These are phyloP conservation scores for Plasmodium inui DNA, from an alignment of 169 alveolate genomes.

Conservation along the genomic window DNA sequence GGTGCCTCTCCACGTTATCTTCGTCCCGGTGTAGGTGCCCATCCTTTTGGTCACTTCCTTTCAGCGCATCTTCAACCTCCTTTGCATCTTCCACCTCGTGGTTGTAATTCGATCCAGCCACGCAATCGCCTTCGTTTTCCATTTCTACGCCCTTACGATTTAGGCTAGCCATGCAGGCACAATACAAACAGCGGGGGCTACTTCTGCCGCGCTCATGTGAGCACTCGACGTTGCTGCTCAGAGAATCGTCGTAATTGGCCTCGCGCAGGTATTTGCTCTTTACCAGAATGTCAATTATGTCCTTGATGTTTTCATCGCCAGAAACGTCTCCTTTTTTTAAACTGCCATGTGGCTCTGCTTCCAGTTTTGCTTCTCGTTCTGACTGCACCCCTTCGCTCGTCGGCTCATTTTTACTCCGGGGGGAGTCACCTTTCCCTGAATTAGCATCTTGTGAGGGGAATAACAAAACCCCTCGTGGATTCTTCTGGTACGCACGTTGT, in stretches of 20 bases:
- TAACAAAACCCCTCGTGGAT: not conserved
- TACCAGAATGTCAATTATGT: constrained; percentile 11
- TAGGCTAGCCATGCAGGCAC: constrained; percentile 2
- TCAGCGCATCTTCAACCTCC: not conserved
- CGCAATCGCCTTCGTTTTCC: not conserved
- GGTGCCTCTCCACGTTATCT: not conserved
- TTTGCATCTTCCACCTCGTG: not conserved
- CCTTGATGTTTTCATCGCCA: not conserved
- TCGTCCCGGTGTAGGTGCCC: not conserved
- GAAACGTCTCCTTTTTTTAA: not conserved
- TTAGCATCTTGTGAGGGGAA: not conserved
- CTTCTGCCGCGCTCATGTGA: not conserved
- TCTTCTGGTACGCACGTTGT: not conserved
- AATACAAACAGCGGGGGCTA: constrained; percentile 16
- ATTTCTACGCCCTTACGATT: not conserved
- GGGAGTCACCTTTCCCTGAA: not conserved
- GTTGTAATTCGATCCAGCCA: not conserved
- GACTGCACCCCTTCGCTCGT: not conserved
- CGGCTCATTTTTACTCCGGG: not conserved
- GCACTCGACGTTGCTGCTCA: not conserved
- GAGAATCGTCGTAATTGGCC: not conserved
- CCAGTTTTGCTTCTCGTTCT: not conserved
- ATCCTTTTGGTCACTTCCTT: not conserved
- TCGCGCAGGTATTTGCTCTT: constrained; percentile 18
- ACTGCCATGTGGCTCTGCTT: not conserved